Percentiles rank a stretch among this genome's conserved stretches.
Evolutionary conservation across 306 rosid species (phyloP).

Genomic region (Leucaena leucocephala): DNA sequence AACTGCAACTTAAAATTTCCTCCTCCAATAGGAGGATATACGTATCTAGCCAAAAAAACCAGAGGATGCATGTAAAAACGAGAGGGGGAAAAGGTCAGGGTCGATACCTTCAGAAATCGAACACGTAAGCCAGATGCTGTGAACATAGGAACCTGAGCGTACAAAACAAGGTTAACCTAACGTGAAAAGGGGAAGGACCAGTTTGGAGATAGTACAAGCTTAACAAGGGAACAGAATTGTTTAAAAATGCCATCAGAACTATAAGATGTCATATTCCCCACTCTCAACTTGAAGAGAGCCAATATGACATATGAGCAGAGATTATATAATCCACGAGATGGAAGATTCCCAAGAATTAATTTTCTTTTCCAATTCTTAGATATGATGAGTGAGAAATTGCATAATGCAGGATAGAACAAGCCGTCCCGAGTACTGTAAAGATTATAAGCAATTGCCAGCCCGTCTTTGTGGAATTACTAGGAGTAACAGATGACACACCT

Average conservation of each 20-base stretch:
- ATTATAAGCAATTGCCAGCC: not conserved
- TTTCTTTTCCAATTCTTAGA: constrained; percentile 9
- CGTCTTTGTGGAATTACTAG: constrained; percentile 14
- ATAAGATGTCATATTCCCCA: not conserved
- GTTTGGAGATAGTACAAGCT: constrained; percentile 12
- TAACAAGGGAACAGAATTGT: not conserved
- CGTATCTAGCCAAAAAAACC: too few species aligned
- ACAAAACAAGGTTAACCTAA: constrained; percentile 14
- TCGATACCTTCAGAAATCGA: constrained; percentile 85
- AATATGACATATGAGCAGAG: not conserved
- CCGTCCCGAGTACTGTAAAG: not conserved
- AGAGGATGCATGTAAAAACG: not conserved
- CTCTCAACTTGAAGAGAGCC: not conserved
- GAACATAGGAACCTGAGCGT: constrained; percentile 82
- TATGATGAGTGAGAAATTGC: constrained; percentile 9
- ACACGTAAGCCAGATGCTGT: constrained; percentile 96
- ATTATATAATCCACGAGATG: not conserved
- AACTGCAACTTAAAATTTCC: not conserved
- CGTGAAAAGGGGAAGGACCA: not conserved
- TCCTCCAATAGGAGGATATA: too few species aligned
- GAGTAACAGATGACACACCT: constrained; percentile 57
- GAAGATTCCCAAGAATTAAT: constrained; percentile 21
- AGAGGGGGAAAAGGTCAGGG: not conserved
- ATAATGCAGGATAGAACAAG: constrained; percentile 15
- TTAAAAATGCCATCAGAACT: not conserved